Conservation (phyloP, 768 basidiomycete species). For the Cystobasidium onofrii region DNA sequence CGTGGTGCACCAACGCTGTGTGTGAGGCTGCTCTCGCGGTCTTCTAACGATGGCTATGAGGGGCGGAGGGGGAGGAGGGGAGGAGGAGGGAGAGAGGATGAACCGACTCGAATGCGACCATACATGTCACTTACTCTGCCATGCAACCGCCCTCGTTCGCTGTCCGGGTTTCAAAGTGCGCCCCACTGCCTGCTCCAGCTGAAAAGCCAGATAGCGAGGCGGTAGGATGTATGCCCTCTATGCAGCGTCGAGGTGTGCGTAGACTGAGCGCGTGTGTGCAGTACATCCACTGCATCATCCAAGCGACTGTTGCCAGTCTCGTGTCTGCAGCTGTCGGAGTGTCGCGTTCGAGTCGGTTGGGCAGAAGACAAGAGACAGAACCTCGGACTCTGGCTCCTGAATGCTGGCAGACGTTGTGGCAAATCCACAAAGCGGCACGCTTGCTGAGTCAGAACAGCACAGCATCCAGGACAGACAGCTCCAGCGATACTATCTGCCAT, state of each 20-base stretch:
- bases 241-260: neutral
- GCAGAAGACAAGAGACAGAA: neutral
- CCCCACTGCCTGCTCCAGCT: neutral
- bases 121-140: neutral
- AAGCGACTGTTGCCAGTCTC: neutral
- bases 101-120: neutral
- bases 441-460: too few species aligned
- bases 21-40: conserved; percentile 27
- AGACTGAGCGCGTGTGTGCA: neutral
- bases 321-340: neutral
- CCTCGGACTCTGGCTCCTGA: neutral
- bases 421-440: neutral
- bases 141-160: neutral
- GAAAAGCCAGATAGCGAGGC: neutral
- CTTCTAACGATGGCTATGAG: conserved; percentile 3
- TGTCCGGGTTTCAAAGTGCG: neutral
- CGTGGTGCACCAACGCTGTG: conserved; percentile 24
- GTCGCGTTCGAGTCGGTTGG: neutral
- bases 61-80: neutral
- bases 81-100: neutral
- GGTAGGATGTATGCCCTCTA: neutral
- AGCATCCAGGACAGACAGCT: too few species aligned
- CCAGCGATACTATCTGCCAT: too few species aligned
- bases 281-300: neutral
- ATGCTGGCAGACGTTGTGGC: neutral